These are phyloP conservation scores for Trichoderma endophyticum DNA, from an alignment of 2,329 filamentous ascomycete species.

Conservation along the genomic window DNA sequence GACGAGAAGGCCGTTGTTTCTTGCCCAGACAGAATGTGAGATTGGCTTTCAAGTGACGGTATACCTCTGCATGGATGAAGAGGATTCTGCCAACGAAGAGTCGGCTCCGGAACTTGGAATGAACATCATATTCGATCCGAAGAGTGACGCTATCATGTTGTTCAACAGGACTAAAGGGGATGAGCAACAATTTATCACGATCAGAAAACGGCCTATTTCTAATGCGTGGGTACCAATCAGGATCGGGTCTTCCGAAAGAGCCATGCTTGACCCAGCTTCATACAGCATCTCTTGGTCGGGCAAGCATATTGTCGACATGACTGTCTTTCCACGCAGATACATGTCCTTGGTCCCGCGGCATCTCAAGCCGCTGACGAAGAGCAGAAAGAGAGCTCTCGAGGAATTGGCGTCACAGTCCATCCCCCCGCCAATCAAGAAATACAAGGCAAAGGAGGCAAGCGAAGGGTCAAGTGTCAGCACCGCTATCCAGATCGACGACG, in stretches of 20 bases:
- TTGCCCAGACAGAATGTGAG: neutral
- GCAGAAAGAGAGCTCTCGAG: neutral
- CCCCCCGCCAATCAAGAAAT: no score
- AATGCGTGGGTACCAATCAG: fast-evolving
- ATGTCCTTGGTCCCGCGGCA: fast-evolving
- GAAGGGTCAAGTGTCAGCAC: no score
- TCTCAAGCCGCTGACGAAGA: fast-evolving
- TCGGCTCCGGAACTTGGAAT: no score
- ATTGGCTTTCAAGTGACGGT: neutral
- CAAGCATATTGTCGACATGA: neutral
- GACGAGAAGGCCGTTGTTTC: neutral
- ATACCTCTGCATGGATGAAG: neutral
- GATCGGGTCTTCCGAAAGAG: neutral
- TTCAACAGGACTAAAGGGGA: neutral
- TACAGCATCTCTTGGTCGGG: neutral
- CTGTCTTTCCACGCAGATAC: neutral
- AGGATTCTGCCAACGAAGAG: neutral
- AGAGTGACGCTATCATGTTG: neutral
- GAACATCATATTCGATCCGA: neutral
- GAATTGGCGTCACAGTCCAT: no score
- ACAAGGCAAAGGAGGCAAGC: no score
- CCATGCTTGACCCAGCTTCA: neutral
- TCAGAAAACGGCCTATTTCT: fast-evolving
- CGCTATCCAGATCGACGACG: no score
- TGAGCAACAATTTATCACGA: neutral